phyloP scores from a whole-genome alignment of 1,139 yeast species.

The Blastobotrys illinoisensis region DNA sequence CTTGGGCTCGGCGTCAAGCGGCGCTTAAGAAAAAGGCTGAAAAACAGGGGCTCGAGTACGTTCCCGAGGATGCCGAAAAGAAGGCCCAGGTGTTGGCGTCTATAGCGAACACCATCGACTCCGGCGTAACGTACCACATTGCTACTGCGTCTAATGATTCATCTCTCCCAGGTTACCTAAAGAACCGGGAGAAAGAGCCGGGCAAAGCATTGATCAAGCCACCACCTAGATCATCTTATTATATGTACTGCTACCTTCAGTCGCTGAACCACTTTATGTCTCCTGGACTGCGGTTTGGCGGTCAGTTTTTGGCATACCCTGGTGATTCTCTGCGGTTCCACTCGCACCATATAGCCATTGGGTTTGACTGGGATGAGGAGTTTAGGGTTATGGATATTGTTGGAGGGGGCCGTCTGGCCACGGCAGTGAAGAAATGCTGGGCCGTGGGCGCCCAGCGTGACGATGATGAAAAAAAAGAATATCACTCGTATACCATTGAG shows the following conservation, averaged over 20 bases:
- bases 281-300: constrained; percentile 91
- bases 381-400: constrained; percentile 50
- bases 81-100: constrained; percentile 10
- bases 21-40: constrained; percentile 21
- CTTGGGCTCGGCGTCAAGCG: constrained; percentile 21
- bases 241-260: constrained; percentile 43
- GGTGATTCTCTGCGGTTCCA: constrained; percentile 92
- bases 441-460: constrained; percentile 47
- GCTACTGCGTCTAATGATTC: constrained; percentile 14
- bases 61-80: constrained; percentile 10
- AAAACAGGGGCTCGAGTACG: constrained; percentile 7
- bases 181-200: constrained; percentile 2
- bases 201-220: not conserved
- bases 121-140: constrained; percentile 17
- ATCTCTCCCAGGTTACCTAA: constrained; percentile 13
- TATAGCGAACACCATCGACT: constrained; percentile 11
- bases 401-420: constrained; percentile 84
- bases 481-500: constrained; percentile 33
- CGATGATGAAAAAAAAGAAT: constrained; percentile 21
- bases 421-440: constrained; percentile 87
- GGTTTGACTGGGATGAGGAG: constrained; percentile 46
- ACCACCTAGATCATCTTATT: constrained; percentile 22
- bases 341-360: constrained; percentile 72
- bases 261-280: constrained; percentile 49
- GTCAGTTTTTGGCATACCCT: constrained; percentile 83